Evolutionary conservation across 2,329 filamentous ascomycete species (phyloP), one percentile per base, ranked within the genome.

Genomic region (Neurospora sp.): DNA sequence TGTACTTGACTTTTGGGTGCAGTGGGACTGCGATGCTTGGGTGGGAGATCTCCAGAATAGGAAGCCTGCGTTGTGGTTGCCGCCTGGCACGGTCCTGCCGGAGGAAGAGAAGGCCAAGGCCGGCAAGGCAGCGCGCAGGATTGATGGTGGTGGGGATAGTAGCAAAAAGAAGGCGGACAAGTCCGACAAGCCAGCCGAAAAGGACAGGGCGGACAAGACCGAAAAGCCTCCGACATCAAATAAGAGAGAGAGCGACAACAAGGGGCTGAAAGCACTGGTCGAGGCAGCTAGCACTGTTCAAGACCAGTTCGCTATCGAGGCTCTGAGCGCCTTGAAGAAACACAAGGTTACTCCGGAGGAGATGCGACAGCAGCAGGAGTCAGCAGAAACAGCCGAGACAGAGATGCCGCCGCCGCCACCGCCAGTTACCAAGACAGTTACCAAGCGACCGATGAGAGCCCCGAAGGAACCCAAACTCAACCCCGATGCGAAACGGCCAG

Each of bases 1-100:
- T 69, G 81, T 91, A 0, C 90, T 93, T 68, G 90, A 93, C 78
- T 91, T 89, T 72, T 92, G 90, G 87, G 84, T 93, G 0, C 84
- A 90, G 72, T 91, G 89, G 89, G 90, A 92, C 75, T 92, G 90
- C 71, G 90, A 93, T 74, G 87, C 87, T 4, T 93, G 90, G 90
- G 89, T 92, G 0, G 78, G 83, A 10, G 88, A 91, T 75, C 77
- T 92, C 69, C 87, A 85, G 71, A 79, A 80, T 68, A 85, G 86
- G 68, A 84, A 89, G 70, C 85, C 87, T 1, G 83, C 85, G 67
- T 80, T 91, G 4, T 91, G 88, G 88, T 79, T 86, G 70, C 84
- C 84, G 0, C 82, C 83, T 0, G 82, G 81, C 0, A 78, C 81
- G 1, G 76, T 52, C 0, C 38, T 80, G 6, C 70, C 76, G 0